A percentile compares a stretch with the other conserved stretches of the same genome.
Conservation (phyloP, 352 stramenopile genomes). For the Phytophthora capsici region DNA sequence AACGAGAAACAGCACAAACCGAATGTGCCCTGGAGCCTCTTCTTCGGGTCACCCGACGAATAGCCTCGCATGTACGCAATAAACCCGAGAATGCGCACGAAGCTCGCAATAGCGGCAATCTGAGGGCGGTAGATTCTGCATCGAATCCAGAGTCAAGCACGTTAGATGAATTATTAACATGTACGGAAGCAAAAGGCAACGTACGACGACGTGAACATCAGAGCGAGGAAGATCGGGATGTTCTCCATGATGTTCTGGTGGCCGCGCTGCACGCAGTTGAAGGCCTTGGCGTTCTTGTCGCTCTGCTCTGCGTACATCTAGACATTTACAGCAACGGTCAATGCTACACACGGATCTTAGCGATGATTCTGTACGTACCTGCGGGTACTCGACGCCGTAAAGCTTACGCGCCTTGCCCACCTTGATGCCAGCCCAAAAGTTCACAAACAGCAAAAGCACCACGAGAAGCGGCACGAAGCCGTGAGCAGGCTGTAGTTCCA, state of each 20-base stretch:
- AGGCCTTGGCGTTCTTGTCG: constrained; percentile 88
- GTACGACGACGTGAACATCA: constrained; percentile 68
- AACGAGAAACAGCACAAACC: constrained; percentile 31
- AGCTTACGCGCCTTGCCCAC: constrained; percentile 11
- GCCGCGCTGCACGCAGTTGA: constrained; percentile 93
- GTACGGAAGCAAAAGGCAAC: constrained; percentile 11
- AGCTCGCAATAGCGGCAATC: constrained; percentile 60
- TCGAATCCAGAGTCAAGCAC: neutral
- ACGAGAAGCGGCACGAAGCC: constrained; percentile 22
- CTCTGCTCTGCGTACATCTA: constrained; percentile 90
- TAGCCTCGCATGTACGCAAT: constrained; percentile 74
- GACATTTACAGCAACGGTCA: constrained; percentile 8
- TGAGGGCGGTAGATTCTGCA: constrained; percentile 65
- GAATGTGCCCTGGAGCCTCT: constrained; percentile 65
- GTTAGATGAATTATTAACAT: neutral
- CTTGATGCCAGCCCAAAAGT: constrained; percentile 4
- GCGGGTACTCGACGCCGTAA: constrained; percentile 22
- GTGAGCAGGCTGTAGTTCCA: constrained; percentile 15
- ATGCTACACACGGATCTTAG: neutral
- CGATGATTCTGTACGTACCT: neutral
- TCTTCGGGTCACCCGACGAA: constrained; percentile 62
- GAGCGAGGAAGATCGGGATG: constrained; percentile 64
- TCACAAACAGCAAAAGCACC: constrained; percentile 17
- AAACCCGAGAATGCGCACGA: constrained; percentile 67
- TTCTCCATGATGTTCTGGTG: constrained; percentile 95